Evolutionary conservation across 768 basidiomycete genomes (phyloP).

Genomic region (Auricularia sp.): DNA sequence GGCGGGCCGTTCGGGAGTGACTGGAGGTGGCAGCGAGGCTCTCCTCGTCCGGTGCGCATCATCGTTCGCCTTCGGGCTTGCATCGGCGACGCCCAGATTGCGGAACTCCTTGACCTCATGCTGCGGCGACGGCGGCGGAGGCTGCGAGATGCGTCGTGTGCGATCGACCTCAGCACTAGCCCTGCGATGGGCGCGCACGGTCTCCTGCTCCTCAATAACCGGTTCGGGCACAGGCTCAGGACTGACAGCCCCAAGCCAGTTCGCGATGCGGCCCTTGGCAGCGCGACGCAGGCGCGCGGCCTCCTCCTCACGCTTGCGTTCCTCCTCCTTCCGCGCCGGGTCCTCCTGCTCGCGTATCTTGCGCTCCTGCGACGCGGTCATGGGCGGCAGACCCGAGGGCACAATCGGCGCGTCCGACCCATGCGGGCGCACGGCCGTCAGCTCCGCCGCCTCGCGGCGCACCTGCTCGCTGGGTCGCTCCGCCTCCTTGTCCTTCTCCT

Average conservation of each 20-base stretch:
- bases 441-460: conserved; percentile 10
- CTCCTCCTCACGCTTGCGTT: conserved; percentile 24
- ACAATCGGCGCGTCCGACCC: neutral
- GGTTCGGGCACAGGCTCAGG: conserved; percentile 23
- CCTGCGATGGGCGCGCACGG: neutral
- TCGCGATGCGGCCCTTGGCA: conserved; percentile 64
- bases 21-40: neutral
- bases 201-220: neutral
- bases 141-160: neutral
- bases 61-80: neutral
- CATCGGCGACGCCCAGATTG: neutral
- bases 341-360: conserved; percentile 7
- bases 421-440: conserved; percentile 8
- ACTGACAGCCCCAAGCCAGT: conserved; percentile 65
- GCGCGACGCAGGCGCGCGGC: conserved; percentile 31
- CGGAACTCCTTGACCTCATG: neutral
- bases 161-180: neutral
- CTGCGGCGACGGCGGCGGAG: neutral
- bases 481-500: conserved; percentile 19
- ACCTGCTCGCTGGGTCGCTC: neutral
- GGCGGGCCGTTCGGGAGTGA: neutral
- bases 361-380: conserved; percentile 1
- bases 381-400: neutral
- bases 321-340: conserved; percentile 12
- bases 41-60: neutral